Percentiles rank a stretch among this genome's conserved stretches.
These are phyloP conservation scores for Verticillium longisporum DNA, from an alignment of 2,329 filamentous ascomycete genomes.

Conservation along the genomic window DNA sequence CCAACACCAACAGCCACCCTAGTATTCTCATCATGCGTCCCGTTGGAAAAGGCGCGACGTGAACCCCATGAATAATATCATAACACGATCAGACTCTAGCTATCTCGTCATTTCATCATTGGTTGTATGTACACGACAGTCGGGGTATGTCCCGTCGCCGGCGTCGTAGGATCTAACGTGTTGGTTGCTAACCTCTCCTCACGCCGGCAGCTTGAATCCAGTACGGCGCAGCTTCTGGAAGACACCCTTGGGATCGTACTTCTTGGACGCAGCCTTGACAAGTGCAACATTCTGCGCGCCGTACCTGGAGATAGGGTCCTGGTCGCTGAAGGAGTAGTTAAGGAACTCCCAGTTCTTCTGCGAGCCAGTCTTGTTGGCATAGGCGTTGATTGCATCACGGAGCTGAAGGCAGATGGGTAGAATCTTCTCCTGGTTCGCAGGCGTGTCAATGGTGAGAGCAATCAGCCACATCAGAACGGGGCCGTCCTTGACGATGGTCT, in stretches of 20 bases:
- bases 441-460: constrained; percentile 28
- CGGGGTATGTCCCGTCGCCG: too few relatives aligned
- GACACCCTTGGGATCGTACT: constrained; percentile 25
- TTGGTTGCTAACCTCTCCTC: background rate
- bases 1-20: too few relatives aligned
- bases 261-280: constrained; percentile 18
- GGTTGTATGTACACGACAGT: too few relatives aligned
- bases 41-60: too few relatives aligned
- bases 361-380: constrained; percentile 18
- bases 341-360: constrained; percentile 30
- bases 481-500: constrained; percentile 24
- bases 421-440: constrained; percentile 24
- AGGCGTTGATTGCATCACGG: constrained; percentile 15
- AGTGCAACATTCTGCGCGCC: constrained; percentile 25
- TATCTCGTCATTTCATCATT: too few relatives aligned
- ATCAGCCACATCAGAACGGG: constrained; percentile 28
- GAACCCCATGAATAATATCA: too few relatives aligned
- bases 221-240: constrained; percentile 24
- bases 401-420: constrained; percentile 19
- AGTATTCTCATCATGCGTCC: too few relatives aligned
- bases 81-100: too few relatives aligned
- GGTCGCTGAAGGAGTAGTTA: constrained; percentile 33
- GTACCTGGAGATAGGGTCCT: constrained; percentile 30
- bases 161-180: too few relatives aligned
- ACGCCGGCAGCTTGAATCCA: constrained; percentile 18